Base-by-base conservation (phyloP, 164 flowering plant species). In the Paratinospora sagittata region DNA sequence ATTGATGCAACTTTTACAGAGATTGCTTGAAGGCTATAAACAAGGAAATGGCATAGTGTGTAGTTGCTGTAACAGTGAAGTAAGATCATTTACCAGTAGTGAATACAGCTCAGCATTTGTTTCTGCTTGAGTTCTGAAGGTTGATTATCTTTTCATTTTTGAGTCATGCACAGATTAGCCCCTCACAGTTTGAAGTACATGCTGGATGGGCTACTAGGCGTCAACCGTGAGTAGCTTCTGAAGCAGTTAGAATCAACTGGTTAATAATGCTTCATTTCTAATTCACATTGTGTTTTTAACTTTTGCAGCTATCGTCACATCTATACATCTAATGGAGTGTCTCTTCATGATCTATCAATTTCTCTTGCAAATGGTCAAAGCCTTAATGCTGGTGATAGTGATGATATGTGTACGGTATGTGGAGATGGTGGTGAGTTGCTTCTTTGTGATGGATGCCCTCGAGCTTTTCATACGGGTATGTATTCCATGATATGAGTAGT, bases 131-230 rank as follows among this genome's bases (percentile, higher is more conserved):
- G 10, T n/a, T 39, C 68, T 55, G 39, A 8, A 30, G 1, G n/a
- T 47, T 45, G 26, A 60, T 66, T 55, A 33, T 27, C 65, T 6
- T 10, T 65, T 30, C 66, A 23, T 17, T n/a, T 24, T 27, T 58
- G 9, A 16, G 41, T 68, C 10, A 16, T 77, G 69, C 75, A 68
- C 87, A 93, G 98, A 74, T 93, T 65, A 91, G 97, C 67, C 98
- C 98, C 67, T 93, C 98, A 24, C 93, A 87, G 77, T 93, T 93
- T 88, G 97, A 93, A 80, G 85, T 95, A 64, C 98, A 93, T 86
- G 98, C 97, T 72, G 97, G 98, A 82, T 89, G 91, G 89, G 84
- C 95, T 73, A 84, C 90, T 3, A 84, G 88, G 78, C 90, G 98
- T 72, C 98, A 93, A 83, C 98, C 98, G 98, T 93, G 77, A 89